Conservation (phyloP, 805 yeast genomes). For the Wickerhamiella parazyma region DNA sequence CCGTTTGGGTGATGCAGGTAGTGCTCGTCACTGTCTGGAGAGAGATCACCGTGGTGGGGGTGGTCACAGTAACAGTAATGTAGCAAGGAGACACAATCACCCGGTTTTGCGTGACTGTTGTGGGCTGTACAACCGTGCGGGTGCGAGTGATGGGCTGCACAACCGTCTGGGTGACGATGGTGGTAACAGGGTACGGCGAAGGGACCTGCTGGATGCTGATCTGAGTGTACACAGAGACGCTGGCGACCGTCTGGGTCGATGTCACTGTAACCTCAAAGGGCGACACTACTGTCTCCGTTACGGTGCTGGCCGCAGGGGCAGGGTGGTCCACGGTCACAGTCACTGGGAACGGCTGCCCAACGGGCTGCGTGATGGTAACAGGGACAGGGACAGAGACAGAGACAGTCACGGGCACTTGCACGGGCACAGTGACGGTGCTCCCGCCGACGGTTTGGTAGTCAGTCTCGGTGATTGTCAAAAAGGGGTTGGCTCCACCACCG, state of each 20-base stretch:
- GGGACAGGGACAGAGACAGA: neutral
- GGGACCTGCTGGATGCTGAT: neutral
- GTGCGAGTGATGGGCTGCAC: neutral
- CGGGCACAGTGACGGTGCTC: neutral
- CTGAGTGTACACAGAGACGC: neutral
- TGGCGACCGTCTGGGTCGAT: neutral
- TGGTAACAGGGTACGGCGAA: neutral
- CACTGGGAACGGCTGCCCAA: neutral
- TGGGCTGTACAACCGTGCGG: neutral
- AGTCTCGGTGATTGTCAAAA: neutral
- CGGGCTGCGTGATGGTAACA: neutral
- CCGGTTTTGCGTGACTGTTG: neutral
- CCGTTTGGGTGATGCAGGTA: neutral
- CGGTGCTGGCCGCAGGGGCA: neutral
- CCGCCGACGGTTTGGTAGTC: neutral
- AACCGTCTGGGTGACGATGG: neutral
- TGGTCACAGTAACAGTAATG: neutral
- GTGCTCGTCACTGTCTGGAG: neutral
- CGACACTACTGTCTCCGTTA: neutral
- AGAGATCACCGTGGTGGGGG: neutral
- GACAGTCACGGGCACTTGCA: neutral
- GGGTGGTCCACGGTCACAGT: neutral
- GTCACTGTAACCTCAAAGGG: neutral
- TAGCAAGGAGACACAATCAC: neutral
- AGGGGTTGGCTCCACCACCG: neutral